A percentile compares a stretch with the other conserved stretches of the same genome.
phyloP scores from a whole-genome alignment of 352 stramenopile genomes.

The Labyrinthula sp. region DNA sequence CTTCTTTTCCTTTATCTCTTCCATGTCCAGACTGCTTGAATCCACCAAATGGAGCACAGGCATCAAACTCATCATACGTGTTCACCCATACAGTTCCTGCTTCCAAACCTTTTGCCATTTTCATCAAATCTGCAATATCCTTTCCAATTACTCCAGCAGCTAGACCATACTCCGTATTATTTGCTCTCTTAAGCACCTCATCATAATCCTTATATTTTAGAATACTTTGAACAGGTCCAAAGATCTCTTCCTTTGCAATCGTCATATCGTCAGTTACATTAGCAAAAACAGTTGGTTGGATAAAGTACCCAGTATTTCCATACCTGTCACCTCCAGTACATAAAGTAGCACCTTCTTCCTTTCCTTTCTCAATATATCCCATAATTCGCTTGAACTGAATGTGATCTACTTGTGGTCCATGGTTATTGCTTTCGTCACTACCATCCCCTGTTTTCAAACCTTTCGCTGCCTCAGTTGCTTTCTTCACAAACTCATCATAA shows the following conservation, averaged over 20 bases:
- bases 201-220: slow-evolving; percentile 56
- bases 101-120: slow-evolving; percentile 44
- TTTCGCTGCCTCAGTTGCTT: slow-evolving; percentile 47
- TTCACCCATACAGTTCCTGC: slow-evolving; percentile 59
- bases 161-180: slow-evolving; percentile 47
- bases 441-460: slow-evolving; percentile 52
- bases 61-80: slow-evolving; percentile 55
- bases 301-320: slow-evolving; percentile 51
- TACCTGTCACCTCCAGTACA: slow-evolving; percentile 51
- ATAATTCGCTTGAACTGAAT: slow-evolving; percentile 37
- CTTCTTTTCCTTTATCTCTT: slow-evolving; percentile 62
- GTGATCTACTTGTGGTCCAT: slow-evolving; percentile 49
- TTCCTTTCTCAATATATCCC: slow-evolving; percentile 34
- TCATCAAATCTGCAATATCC: slow-evolving; percentile 47
- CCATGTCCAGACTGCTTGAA: slow-evolving; percentile 67
- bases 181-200: slow-evolving; percentile 46
- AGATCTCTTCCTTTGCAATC: slow-evolving; percentile 52
- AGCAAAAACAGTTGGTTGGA: slow-evolving; percentile 62
- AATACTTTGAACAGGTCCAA: slow-evolving; percentile 57
- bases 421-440: slow-evolving; percentile 52
- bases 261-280: slow-evolving; percentile 57
- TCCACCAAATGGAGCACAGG: slow-evolving; percentile 60
- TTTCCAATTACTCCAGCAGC: slow-evolving; percentile 56
- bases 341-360: slow-evolving; percentile 52
- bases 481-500: slow-evolving; percentile 46